Base-by-base conservation (phyloP, 306 rosid species). In the Cyclanthera cordifolia region DNA sequence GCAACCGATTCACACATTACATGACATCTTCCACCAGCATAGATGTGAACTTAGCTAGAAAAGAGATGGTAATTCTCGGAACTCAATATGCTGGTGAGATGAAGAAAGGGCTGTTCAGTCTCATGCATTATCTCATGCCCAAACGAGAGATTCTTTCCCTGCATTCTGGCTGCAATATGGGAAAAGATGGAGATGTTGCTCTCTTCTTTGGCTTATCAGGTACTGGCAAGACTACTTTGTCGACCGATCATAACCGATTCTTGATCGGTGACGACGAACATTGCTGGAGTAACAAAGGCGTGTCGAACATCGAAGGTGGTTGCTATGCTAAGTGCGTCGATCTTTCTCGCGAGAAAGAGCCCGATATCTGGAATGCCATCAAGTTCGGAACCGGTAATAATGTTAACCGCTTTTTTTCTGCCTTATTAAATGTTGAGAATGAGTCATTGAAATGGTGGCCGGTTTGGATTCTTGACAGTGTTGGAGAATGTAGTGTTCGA, bases 161-260 rank as follows among this genome's bases (percentile, higher is more conserved):
- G 1, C 97, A 91, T 72, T 91, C 97, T 73, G 97, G 97, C 69
- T 91, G 89, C 88, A 91, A 91, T 58, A 68, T 91, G 75, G 97
- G 97, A 39, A 88, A 85, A 75, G 54, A 76, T 43, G 94, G 94
- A n/a, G 97, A 91, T 69, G 95, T 88, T 58, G 97, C 97, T 14
- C 95, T 91, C 79, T 91, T 91, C 94, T 91, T 91, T 79, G 95
- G 94, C 60, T 83, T 91, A 82, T 91, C 97, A 77, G 96, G 97
- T 90, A 84, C 87, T 1, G 80, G 65, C 27, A 83, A 83, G 79
- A 83, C 85, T 0, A 83, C 87, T 70, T 70, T 83, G 12, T 83
- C 87, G 6, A 83, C 87, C 0, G 87, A 83, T 78, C 83, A 80
- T 70, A 83, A 83, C 37, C 76, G 87, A 20, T 78, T 46, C 65